Conservation (phyloP, 1,284 basidiomycete genomes). For the Fomes fomentarius region DNA sequence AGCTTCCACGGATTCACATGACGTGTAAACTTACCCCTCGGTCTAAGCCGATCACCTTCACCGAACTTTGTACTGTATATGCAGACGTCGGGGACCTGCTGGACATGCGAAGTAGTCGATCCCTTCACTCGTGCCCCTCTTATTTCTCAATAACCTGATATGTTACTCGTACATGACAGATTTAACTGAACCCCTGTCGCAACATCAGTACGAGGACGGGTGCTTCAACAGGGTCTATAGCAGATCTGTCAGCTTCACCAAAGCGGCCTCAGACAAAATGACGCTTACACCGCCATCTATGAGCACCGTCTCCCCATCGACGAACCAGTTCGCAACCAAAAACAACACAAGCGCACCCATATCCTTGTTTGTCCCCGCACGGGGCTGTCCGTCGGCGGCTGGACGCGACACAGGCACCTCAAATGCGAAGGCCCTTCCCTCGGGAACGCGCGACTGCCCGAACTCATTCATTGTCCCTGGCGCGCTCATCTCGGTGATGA, state of each 20-base stretch:
- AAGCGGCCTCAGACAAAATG: not conserved
- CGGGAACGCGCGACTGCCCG: constrained; percentile 38
- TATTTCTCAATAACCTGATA: too few relatives aligned
- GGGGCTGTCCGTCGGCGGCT: constrained; percentile 10
- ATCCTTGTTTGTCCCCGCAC: constrained; percentile 44
- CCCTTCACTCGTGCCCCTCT: too few relatives aligned
- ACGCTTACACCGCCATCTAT: constrained; percentile 52
- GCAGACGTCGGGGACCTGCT: too few relatives aligned
- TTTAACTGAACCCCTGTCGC: too few relatives aligned
- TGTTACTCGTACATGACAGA: too few relatives aligned
- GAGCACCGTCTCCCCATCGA: constrained; percentile 52
- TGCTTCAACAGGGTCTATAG: constrained; percentile 41
- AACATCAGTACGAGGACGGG: constrained; percentile 43
- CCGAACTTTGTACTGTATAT: too few relatives aligned
- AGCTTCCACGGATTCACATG: too few relatives aligned
- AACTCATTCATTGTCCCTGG: constrained; percentile 34
- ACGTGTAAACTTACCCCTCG: too few relatives aligned
- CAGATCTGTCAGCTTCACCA: not conserved
- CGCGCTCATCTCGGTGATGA: constrained; percentile 38
- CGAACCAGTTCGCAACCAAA: constrained; percentile 49
- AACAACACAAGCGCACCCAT: constrained; percentile 49
- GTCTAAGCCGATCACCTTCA: too few relatives aligned
- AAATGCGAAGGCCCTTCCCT: constrained; percentile 30
- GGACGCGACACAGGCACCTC: constrained; percentile 38
- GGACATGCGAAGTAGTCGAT: too few relatives aligned